phyloP scores from a whole-genome alignment of 1,284 basidiomycete genomes.

The Rhodotorula sp. region DNA sequence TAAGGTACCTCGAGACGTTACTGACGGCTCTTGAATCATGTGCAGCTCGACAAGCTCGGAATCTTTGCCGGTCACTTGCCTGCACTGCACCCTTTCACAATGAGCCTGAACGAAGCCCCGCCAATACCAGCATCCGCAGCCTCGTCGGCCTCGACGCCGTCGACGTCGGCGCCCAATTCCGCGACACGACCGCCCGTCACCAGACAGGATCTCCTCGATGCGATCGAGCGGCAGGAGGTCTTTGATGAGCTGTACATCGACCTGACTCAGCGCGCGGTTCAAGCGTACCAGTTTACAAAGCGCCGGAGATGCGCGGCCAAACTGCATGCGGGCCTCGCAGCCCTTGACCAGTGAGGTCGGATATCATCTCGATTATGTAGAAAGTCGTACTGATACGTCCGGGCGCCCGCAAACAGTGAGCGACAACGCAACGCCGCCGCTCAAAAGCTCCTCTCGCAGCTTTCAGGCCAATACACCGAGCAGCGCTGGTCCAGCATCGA shows the following conservation, averaged over 20 bases:
- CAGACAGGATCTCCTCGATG: constrained; percentile 63
- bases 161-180: not conserved
- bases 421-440: constrained; percentile 63
- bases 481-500: constrained; percentile 73
- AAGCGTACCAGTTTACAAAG: constrained; percentile 73
- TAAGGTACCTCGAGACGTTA: not conserved
- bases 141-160: constrained; percentile 1
- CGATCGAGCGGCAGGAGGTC: constrained; percentile 58
- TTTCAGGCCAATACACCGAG: constrained; percentile 71
- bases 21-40: not conserved
- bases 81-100: constrained; percentile 65
- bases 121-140: not conserved
- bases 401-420: constrained; percentile 55
- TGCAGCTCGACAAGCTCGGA: constrained; percentile 77
- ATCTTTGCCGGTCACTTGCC: constrained; percentile 70
- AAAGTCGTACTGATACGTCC: not conserved
- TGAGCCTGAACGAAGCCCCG: constrained; percentile 47
- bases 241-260: constrained; percentile 74
- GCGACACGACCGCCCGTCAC: constrained; percentile 53
- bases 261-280: constrained; percentile 74
- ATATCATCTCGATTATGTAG: not conserved
- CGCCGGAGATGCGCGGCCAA: constrained; percentile 79
- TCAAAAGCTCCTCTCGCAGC: constrained; percentile 65
- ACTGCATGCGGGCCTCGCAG: constrained; percentile 77
- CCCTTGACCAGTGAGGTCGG: constrained; percentile 73